Base-by-base conservation (phyloP, 768 basidiomycete genomes). In the Chiua virens region DNA sequence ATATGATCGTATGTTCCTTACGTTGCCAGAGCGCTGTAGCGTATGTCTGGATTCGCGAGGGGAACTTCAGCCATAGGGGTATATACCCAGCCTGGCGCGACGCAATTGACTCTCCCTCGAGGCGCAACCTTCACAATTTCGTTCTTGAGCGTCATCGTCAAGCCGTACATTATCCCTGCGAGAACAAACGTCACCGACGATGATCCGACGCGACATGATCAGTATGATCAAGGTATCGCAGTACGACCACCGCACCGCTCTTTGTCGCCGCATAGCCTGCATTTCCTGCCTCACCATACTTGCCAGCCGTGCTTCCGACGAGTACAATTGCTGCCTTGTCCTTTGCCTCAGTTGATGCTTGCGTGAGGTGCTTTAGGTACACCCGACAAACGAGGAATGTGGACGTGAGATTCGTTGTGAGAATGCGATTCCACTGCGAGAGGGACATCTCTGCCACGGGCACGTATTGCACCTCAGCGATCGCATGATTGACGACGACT, bases 51-150 rank as follows among this genome's bases (percentile, higher is more conserved):
- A 56, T 87, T 73, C 50, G 79, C 75, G 43, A 88, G 69, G 3
- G 79, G 68, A n/a, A 78, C 74, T 50, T 76, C 78, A 0, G 80
- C 82, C 80, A 83, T 83, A 2, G 81, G 79, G 49, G 86, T 88
- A 45, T 64, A 73, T 1, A 82, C 79, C 81, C 81, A 86, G 3
- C 85, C 85, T 10, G 86, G 87, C 0, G 78, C 82, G 17, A 89
- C 73, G 39, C 72, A 73, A 50, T 88, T 88, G 5, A 87, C 85
- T 27, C 86, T 73, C 3, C 78, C 87, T 50, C 69, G 74, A 0
- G 86, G 82, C 0, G 86, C 85, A 48, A 87, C 78, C 65, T 80
- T 80, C 35, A 89, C 86, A 45, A 89, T 87, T 66, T 88, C 87
- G 60, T 88, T 89, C 71, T 89, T 89, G 56, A 88, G 74, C 3